These are phyloP conservation scores for Avena atlantica DNA, from an alignment of 176 grass and related monocot genomes.

Conservation along the genomic window DNA sequence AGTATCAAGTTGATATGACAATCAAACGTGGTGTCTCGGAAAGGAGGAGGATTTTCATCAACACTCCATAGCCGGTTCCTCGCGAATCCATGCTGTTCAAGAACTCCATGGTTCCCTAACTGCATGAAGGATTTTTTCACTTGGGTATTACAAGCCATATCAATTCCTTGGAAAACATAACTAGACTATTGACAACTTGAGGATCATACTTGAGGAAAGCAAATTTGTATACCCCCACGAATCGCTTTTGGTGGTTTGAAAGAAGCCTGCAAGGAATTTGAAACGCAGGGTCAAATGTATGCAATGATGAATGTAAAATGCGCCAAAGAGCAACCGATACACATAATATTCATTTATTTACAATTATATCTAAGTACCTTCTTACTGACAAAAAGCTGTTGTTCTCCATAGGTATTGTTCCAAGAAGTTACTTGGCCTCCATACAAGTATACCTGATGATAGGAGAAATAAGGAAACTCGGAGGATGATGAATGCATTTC, in stretches of 20 bases:
- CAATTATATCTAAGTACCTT: slow-evolving; percentile 48
- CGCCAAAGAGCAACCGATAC: not conserved
- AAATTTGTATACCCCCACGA: slow-evolving; percentile 73
- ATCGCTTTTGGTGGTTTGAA: slow-evolving; percentile 83
- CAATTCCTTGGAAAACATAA: slow-evolving; percentile 26
- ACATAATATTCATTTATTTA: not conserved
- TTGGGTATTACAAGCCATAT: slow-evolving; percentile 1
- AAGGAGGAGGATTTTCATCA: slow-evolving; percentile 57
- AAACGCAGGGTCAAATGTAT: not conserved
- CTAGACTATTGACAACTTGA: not conserved
- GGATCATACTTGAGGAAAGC: slow-evolving; percentile 72
- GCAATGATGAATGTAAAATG: not conserved
- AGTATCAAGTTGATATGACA: slow-evolving; percentile 73
- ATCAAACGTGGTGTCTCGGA: slow-evolving; percentile 43
- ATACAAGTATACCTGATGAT: slow-evolving; percentile 59
- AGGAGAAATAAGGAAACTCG: slow-evolving; percentile 1
- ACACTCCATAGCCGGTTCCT: slow-evolving; percentile 75
- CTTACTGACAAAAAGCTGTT: slow-evolving; percentile 67
- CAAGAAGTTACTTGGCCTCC: slow-evolving; percentile 69
- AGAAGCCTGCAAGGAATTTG: slow-evolving; percentile 45
- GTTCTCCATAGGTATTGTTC: slow-evolving; percentile 51
- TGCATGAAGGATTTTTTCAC: slow-evolving; percentile 38
- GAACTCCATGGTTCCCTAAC: slow-evolving; percentile 72
- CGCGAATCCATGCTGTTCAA: slow-evolving; percentile 80
- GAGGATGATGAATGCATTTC: not conserved